Percentiles rank a stretch among this genome's conserved stretches.
These are phyloP conservation scores for Trypanosoma conorhini DNA, from an alignment of 208 protist genomes.

Conservation along the genomic window DNA sequence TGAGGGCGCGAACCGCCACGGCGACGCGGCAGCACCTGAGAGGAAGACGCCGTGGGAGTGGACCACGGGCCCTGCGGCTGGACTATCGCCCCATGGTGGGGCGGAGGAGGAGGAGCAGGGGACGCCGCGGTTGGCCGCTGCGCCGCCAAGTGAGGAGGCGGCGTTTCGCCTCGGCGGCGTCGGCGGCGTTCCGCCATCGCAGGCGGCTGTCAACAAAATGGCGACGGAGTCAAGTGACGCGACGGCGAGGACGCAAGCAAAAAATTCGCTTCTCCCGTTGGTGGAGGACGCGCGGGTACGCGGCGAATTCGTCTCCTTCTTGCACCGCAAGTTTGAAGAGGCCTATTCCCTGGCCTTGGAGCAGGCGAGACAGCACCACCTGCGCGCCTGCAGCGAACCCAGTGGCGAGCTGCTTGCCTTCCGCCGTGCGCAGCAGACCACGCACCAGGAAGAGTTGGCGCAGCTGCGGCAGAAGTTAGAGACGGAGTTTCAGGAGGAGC, in stretches of 20 bases:
- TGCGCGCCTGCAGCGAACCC: not conserved
- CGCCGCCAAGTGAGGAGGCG: not conserved
- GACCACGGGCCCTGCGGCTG: not conserved
- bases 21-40: not conserved
- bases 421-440: not conserved
- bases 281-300: not conserved
- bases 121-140: not conserved
- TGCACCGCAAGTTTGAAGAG: conserved; percentile 1
- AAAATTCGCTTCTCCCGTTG: not conserved
- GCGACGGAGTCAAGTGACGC: not conserved
- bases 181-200: not conserved
- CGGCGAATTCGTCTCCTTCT: not conserved
- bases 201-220: not conserved
- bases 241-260: not conserved
- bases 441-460: not conserved
- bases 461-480: not conserved
- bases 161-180: not conserved
- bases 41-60: not conserved
- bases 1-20: not conserved
- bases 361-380: not conserved
- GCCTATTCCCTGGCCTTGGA: conserved; percentile 7
- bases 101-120: not conserved
- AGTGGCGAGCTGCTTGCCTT: not conserved
- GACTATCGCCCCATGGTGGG: not conserved
- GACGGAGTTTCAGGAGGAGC: conserved; percentile 2